These are phyloP conservation scores for Vaccinium macrocarpon DNA, from an alignment of 148 eudicot species.

Conservation along the genomic window DNA sequence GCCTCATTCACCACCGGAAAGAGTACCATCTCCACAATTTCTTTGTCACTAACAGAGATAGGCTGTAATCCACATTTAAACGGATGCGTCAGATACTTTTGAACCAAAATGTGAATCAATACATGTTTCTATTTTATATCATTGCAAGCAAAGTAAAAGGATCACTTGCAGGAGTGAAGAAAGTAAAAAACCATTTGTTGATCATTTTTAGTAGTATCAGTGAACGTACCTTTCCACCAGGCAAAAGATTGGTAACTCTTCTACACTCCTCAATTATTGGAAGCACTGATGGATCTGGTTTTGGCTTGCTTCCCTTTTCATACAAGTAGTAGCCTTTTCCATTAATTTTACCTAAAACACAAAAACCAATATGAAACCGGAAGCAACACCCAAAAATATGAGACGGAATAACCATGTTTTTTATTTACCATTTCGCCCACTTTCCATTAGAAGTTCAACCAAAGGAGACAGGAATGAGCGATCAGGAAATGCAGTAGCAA, in stretches of 20 bases:
- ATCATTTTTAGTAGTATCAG: not conserved
- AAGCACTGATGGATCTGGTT: conserved; percentile 72
- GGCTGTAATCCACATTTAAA: conserved; percentile 55
- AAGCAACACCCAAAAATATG: not conserved
- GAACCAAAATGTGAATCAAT: not conserved
- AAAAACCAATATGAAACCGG: conserved; percentile 9
- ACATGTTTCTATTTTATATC: not conserved
- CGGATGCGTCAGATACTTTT: conserved; percentile 5
- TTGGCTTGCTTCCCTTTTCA: conserved; percentile 90
- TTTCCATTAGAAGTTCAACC: conserved; percentile 60
- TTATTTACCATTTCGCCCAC: conserved; percentile 78
- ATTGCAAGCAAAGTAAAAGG: not conserved
- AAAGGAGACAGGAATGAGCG: conserved; percentile 62
- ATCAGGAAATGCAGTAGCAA: conserved; percentile 52
- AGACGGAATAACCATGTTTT: conserved; percentile 9
- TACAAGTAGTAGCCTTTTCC: conserved; percentile 87
- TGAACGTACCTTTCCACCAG: conserved; percentile 72
- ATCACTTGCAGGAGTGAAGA: conserved; percentile 3
- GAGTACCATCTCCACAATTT: conserved; percentile 84
- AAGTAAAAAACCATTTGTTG: not conserved
- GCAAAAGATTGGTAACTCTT: conserved; percentile 71
- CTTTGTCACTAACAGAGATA: conserved; percentile 70
- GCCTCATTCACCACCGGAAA: conserved; percentile 98
- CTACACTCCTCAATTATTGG: conserved; percentile 79
- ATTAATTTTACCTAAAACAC: conserved; percentile 68